These are phyloP conservation scores for Microdochium bolleyi DNA, from an alignment of 2,329 filamentous ascomycete species.

Conservation along the genomic window DNA sequence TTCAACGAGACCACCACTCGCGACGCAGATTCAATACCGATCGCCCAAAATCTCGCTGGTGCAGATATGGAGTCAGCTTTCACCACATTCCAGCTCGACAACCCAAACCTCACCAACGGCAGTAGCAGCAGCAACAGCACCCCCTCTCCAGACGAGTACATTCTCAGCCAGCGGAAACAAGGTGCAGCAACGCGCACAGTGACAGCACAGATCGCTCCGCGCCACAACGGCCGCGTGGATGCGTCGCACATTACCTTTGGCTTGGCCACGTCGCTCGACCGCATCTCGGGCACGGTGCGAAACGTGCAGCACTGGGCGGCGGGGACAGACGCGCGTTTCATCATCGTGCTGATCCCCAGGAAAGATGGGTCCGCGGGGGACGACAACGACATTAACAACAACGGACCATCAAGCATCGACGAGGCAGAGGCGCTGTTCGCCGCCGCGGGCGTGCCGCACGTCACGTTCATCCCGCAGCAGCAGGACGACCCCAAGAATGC, in stretches of 20 bases:
- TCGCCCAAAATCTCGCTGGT: background rate
- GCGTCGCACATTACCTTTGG: conserved; percentile 8
- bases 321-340: conserved; percentile 6
- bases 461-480: conserved; percentile 2
- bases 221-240: background rate
- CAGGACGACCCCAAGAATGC: conserved; percentile 3
- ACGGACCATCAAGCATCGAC: background rate
- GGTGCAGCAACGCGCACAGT: background rate
- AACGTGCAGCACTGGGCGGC: conserved; percentile 8
- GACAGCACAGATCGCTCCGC: background rate
- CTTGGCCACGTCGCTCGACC: conserved; percentile 7
- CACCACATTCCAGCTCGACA: background rate
- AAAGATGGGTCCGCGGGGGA: too few relatives aligned
- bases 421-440: conserved; percentile 3
- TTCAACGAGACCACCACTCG: background rate
- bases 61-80: background rate
- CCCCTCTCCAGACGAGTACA: background rate
- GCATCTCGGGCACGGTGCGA: conserved; percentile 5
- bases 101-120: background rate
- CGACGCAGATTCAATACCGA: background rate
- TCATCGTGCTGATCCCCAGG: conserved; percentile 6
- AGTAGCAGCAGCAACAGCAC: too few relatives aligned
- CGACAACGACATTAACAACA: background rate
- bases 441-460: conserved; percentile 3
- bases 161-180: background rate